Base-by-base conservation (phyloP, 768 basidiomycete species). In the Pleurotus salmoneostramineus region DNA sequence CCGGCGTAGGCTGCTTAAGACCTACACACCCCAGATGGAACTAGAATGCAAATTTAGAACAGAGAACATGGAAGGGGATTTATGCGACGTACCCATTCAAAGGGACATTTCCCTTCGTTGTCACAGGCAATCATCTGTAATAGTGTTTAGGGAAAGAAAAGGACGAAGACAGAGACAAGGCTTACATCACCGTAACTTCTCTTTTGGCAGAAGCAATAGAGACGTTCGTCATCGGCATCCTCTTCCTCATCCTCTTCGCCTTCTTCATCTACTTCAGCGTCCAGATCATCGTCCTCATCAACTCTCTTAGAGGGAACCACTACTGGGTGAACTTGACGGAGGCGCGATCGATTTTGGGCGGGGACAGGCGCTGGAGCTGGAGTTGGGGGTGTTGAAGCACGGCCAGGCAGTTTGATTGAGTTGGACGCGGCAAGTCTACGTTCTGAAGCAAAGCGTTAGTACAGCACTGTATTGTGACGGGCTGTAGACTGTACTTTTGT, bases 1-100 rank as follows among this genome's bases (percentile, higher is more conserved):
- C 82, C 63, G 68, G 79, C 50, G 66, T 73, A 61, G 65, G 78
- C 40, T 69, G 71, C 65, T 69, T 80, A 55, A 87, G 69, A 21
- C 79, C 77, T 10, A 85, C 83, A 63, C 84, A 87, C 34, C 74
- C 71, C 33, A 87, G 71, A 65, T 87, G 84, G 72, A 85, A 87
- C 84, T 85, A 61, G 31, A 43, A 55, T 43, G 27, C 7, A 51
- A 43, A 40, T 45, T 6, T n/a, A 7, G 6, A 45, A 15, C 14
- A n/a, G 37, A 45, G 10, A 11, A 45, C 14, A 5, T 11, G 14
- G 44, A 45, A 6, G 44, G 5, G 2, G 6, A 1, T 10, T 17
- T n/a, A 2, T 11, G 12, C 44, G 2, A 55, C 78, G 63, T 54
- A 81, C 81, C 81, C 81, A 83, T 78, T 83, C 77, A 62, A 74